A percentile compares a stretch with the other conserved stretches of the same genome.
phyloP scores from a whole-genome alignment of 192 early-diverging fungal species.

The Pilobolus umbonatus region DNA sequence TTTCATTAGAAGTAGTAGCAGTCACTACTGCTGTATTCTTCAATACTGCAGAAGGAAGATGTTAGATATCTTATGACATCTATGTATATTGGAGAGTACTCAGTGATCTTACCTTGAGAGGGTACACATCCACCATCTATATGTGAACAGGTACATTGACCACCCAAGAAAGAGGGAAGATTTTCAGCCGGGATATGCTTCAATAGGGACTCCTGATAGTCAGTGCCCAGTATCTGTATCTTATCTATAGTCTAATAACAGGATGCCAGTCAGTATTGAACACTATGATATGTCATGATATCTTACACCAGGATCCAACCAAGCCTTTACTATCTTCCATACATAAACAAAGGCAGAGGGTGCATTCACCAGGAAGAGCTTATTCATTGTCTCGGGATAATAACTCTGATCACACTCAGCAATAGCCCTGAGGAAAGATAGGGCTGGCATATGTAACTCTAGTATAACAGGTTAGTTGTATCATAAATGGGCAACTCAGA shows the following conservation, averaged over 20 bases:
- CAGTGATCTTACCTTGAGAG: conserved; percentile 25
- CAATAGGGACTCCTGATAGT: conserved; percentile 53
- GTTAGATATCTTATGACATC: neutral
- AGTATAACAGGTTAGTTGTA: conserved; percentile 3
- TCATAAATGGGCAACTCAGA: neutral
- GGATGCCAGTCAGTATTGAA: neutral
- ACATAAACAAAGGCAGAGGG: conserved; percentile 82
- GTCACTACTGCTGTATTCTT: conserved; percentile 18
- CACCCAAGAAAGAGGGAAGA: conserved; percentile 67
- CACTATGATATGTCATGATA: too few species aligned
- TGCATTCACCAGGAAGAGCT: conserved; percentile 91
- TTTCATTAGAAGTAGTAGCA: conserved; percentile 15
- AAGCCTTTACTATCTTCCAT: conserved; percentile 74
- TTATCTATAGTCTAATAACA: conserved; percentile 43
- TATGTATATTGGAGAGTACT: neutral
- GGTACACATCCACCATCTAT: conserved; percentile 63
- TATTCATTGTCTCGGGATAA: conserved; percentile 91
- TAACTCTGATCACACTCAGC: conserved; percentile 86
- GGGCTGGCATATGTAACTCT: conserved; percentile 62
- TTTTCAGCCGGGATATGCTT: conserved; percentile 62
- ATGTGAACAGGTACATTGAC: conserved; percentile 65
- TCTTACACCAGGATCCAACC: conserved; percentile 70
- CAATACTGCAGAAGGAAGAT: conserved; percentile 7
- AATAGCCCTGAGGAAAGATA: conserved; percentile 67
- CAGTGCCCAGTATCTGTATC: conserved; percentile 61